phyloP scores from a whole-genome alignment of 2,329 filamentous ascomycete species.

The Didymella pinodella region DNA sequence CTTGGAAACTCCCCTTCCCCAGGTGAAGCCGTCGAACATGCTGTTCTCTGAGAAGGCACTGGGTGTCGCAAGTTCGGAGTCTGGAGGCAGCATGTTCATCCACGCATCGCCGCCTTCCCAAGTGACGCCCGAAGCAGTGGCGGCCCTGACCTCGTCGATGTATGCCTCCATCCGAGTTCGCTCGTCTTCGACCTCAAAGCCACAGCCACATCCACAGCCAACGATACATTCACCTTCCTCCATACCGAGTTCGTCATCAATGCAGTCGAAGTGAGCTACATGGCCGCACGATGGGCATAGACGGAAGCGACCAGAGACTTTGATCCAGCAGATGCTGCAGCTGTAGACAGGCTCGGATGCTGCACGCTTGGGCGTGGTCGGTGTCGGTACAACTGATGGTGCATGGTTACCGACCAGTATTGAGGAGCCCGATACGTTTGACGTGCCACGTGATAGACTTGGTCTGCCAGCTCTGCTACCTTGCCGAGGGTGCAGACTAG shows the following conservation, averaged over 20 bases:
- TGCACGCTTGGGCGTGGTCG: conserved; percentile 20
- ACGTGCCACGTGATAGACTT: conserved; percentile 39
- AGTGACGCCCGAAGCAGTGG: conserved; percentile 34
- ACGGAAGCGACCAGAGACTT: conserved; percentile 46
- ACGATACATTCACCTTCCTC: conserved; percentile 45
- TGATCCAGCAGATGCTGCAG: conserved; percentile 52
- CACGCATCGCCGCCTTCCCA: conserved; percentile 41
- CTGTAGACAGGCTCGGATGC: conserved; percentile 38
- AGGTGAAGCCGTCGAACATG: conserved; percentile 31
- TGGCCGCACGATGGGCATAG: conserved; percentile 49
- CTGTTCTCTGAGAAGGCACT: conserved; percentile 25
- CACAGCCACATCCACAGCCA: conserved; percentile 41
- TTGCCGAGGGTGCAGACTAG: conserved; percentile 26
- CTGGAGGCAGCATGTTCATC: conserved; percentile 29
- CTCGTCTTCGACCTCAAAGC: conserved; percentile 39
- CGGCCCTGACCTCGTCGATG: conserved; percentile 39
- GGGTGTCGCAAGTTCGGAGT: conserved; percentile 31
- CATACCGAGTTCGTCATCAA: conserved; percentile 35
- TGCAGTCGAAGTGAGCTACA: conserved; percentile 50
- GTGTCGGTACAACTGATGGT: conserved; percentile 16
- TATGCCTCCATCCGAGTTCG: conserved; percentile 40
- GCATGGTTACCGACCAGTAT: conserved; percentile 25
- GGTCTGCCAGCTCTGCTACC: conserved; percentile 26
- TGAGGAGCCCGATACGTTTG: conserved; percentile 38
- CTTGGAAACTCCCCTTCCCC: conserved; percentile 28